A percentile compares a stretch with the other conserved stretches of the same genome.
phyloP scores from a whole-genome alignment of 176 grass and related monocot species.

The Secale cereale region DNA sequence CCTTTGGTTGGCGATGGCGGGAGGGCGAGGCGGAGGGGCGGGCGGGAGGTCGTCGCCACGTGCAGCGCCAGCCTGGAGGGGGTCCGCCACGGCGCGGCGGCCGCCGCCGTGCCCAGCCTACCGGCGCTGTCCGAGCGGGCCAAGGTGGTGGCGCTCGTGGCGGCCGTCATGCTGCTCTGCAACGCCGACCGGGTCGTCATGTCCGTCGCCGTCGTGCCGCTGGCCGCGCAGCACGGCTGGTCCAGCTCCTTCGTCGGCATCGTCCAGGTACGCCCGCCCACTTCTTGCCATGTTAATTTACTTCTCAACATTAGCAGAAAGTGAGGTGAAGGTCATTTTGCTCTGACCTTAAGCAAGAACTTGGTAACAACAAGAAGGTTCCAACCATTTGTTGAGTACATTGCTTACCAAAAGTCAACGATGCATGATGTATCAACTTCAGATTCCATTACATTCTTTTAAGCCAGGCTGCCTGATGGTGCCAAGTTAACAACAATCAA shows the following conservation, averaged over 20 bases:
- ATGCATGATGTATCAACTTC: conserved; percentile 5
- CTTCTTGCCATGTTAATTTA: neutral
- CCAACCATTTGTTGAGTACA: neutral
- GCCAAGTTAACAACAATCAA: neutral
- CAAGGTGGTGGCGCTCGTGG: conserved; percentile 72
- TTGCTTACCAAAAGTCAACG: neutral
- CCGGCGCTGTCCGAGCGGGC: conserved; percentile 53
- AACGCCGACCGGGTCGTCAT: conserved; percentile 98
- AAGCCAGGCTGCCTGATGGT: neutral
- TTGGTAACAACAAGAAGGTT: neutral
- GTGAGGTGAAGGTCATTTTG: neutral
- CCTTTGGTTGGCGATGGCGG: conserved; percentile 24
- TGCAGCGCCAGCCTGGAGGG: conserved; percentile 81
- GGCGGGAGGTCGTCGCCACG: conserved; percentile 30
- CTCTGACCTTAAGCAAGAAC: conserved; percentile 2
- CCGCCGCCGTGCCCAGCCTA: conserved; percentile 7
- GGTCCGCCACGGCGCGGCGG: conserved; percentile 20
- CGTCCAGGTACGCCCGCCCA: conserved; percentile 54
- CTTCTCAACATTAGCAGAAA: neutral
- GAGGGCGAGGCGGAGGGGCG: conserved; percentile 11
- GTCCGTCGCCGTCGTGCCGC: conserved; percentile 93
- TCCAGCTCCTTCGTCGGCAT: conserved; percentile 85
- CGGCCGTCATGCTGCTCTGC: conserved; percentile 77
- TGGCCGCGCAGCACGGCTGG: conserved; percentile 83
- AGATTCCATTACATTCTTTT: neutral